Conservation (phyloP, 2,329 filamentous ascomycete genomes). For the Biscogniauxia mediterranea region DNA sequence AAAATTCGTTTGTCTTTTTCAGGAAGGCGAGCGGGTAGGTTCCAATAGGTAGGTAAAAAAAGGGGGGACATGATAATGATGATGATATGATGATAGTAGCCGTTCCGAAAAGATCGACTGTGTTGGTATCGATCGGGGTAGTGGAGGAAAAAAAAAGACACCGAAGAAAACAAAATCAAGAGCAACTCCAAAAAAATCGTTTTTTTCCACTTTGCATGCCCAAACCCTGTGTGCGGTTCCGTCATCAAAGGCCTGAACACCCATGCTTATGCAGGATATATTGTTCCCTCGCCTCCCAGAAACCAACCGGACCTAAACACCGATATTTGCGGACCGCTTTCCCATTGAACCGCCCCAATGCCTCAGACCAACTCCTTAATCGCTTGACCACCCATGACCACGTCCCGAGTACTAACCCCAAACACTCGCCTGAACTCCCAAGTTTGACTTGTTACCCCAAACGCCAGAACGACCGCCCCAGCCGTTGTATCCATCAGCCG, state of each 20-base stretch:
- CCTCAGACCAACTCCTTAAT: conserved; percentile 4
- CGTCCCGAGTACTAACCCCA: conserved; percentile 66
- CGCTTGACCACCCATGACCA: conserved; percentile 6
- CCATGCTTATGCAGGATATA: conserved; percentile 37
- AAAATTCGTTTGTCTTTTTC: no score
- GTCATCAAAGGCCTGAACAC: conserved; percentile 35
- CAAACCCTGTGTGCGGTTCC: conserved; percentile 25
- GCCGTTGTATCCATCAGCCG: conserved; percentile 51
- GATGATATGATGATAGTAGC: no score
- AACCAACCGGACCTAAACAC: conserved; percentile 34
- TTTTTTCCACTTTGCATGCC: conserved; percentile 11
- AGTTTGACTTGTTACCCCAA: conserved; percentile 79
- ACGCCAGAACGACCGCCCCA: conserved; percentile 82
- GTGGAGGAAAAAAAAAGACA: conserved; percentile 8
- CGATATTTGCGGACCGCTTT: conserved; percentile 26
- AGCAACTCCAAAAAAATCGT: conserved; percentile 10
- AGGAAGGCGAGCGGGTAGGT: no score
- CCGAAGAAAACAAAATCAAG: conserved; percentile 16
- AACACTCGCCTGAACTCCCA: conserved; percentile 87
- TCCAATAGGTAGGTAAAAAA: no score
- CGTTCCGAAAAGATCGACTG: no score
- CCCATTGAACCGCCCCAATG: conserved; percentile 3
- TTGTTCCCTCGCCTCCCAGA: conserved; percentile 26
- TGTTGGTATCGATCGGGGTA: no score
- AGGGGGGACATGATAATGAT: no score